Percentiles rank a stretch among this genome's conserved stretches.
Conservation (phyloP, 805 yeast species). For the Sungouiella blattae region DNA sequence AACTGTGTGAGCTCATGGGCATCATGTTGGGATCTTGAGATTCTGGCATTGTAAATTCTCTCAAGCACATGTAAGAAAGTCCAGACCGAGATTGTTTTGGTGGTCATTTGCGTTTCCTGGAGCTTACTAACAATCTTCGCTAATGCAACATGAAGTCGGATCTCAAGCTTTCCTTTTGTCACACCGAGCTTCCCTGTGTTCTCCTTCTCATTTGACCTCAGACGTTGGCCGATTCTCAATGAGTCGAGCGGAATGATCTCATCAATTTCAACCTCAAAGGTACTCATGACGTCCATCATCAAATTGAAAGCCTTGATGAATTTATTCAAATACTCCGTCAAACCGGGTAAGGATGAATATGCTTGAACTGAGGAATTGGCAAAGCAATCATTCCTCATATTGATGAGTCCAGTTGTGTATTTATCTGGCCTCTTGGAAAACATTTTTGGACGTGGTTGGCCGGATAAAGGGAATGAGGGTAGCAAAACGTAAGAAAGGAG, state of each 20-base stretch:
- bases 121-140: conserved; percentile 51
- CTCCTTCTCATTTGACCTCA: conserved; percentile 6
- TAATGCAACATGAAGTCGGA: conserved; percentile 57
- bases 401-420: conserved; percentile 77
- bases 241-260: conserved; percentile 10
- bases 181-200: not conserved
- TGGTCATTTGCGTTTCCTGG: conserved; percentile 55
- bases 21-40: conserved; percentile 85
- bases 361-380: conserved; percentile 89
- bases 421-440: conserved; percentile 61
- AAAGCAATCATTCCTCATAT: conserved; percentile 85
- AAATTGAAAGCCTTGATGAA: conserved; percentile 29
- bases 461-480: conserved; percentile 1
- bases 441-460: conserved; percentile 19
- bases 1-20: conserved; percentile 90
- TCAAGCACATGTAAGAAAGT: conserved; percentile 74
- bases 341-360: conserved; percentile 55
- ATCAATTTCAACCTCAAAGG: conserved; percentile 9
- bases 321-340: conserved; percentile 54
- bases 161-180: conserved; percentile 22
- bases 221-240: conserved; percentile 15
- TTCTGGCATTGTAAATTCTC: conserved; percentile 62
- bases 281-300: conserved; percentile 16
- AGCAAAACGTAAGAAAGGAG: not conserved
- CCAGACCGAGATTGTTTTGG: conserved; percentile 69